Evolutionary conservation across 108 stramenopile genomes (phyloP).

Genomic region (Discostella pseudostelligera): DNA sequence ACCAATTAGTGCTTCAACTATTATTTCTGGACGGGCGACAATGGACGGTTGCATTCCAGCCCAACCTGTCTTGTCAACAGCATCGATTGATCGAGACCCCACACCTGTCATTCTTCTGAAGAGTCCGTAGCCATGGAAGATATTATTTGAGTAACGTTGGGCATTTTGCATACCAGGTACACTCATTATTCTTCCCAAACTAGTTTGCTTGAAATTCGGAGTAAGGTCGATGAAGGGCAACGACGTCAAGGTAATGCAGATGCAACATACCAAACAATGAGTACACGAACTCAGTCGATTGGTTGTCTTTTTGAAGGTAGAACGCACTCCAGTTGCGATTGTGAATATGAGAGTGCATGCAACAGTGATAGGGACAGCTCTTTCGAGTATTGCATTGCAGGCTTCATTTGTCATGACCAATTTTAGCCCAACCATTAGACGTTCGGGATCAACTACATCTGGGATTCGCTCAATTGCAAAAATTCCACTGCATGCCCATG

Average conservation of each 20-base stretch:
- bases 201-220: constrained; percentile 16
- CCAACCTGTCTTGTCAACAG: constrained; percentile 35
- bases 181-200: constrained; percentile 8
- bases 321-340: constrained; percentile 2
- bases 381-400: constrained; percentile 27
- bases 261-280: constrained; percentile 18
- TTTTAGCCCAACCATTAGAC: constrained; percentile 19
- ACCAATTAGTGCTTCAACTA: constrained; percentile 49
- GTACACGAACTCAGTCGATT: constrained; percentile 19
- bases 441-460: constrained; percentile 2
- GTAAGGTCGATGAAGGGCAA: constrained; percentile 37
- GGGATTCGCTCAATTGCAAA: constrained; percentile 22
- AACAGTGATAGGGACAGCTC: constrained; percentile 18
- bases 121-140: constrained; percentile 60
- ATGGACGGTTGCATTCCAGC: constrained; percentile 50
- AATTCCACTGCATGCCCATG: constrained; percentile 30
- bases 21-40: constrained; percentile 62
- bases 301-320: not conserved
- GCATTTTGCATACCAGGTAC: constrained; percentile 10
- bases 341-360: constrained; percentile 13
- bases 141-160: constrained; percentile 11
- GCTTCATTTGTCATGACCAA: constrained; percentile 33
- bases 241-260: constrained; percentile 39
- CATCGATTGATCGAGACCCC: constrained; percentile 14
- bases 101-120: constrained; percentile 84